These are phyloP conservation scores for Scutellaria barbata DNA, from an alignment of 257 asterid genomes.

Conservation along the genomic window DNA sequence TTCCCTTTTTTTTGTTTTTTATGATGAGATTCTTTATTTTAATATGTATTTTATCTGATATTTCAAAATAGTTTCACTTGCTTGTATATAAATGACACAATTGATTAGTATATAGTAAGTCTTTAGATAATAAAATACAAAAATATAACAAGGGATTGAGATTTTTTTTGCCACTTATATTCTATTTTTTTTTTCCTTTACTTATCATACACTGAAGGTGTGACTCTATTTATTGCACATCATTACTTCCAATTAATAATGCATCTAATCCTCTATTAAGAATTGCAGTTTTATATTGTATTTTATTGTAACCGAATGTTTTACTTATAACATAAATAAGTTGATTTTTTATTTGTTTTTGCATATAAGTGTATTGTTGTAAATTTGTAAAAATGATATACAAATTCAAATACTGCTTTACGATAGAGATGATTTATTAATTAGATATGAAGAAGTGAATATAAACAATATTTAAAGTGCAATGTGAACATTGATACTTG, in stretches of 20 bases:
- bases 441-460: not conserved
- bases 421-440: not conserved
- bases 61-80: not conserved
- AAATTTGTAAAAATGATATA: not conserved
- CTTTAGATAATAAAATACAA: too few species aligned
- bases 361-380: too few species aligned
- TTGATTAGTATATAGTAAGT: too few species aligned
- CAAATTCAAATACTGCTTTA: not conserved
- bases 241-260: slow-evolving; percentile 9
- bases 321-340: too few species aligned
- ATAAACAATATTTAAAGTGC: not conserved
- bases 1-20: not conserved
- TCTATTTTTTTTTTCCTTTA: not conserved
- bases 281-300: too few species aligned
- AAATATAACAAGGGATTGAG: too few species aligned
- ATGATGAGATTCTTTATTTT: not conserved
- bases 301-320: too few species aligned
- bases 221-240: slow-evolving; percentile 39
- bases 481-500: not conserved
- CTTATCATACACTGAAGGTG: slow-evolving; percentile 8
- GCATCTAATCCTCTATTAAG: not conserved
- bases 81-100: not conserved
- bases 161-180: too few species aligned
- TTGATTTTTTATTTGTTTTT: too few species aligned
- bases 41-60: not conserved